Evolutionary conservation across 331 rosid species (phyloP), one percentile per base, ranked within the genome.

Genomic region (Erythrophleum ivorense): DNA sequence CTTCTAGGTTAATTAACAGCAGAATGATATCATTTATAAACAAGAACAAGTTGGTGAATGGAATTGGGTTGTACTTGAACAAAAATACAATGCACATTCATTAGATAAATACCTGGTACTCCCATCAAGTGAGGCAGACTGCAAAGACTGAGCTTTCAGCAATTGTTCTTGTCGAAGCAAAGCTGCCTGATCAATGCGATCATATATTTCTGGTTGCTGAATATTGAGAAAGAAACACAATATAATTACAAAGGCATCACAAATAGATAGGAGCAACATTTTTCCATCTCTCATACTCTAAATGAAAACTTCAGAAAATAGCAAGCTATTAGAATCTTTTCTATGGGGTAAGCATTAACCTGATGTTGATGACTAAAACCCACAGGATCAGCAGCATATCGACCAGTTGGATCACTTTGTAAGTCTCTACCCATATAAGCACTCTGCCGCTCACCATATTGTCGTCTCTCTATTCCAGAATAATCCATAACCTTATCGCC

Each of bases 141-240:
- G 98, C 68, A 93, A 87, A 36, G 98, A 88, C 67, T 92, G 98
- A 74, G 91, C 81, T 85, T 94, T 94, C 85, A 96, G 88, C 91
- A 96, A 86, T 78, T 94, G 98, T 81, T 96, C 99, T 90, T 91
- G 99, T 72, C 98, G 94, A 83, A 92, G 97, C 89, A 96, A 77
- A 78, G 90, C 77, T 36, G 91, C 91, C 92, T 91, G 94, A 85
- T 96, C 97, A 78, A 92, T 86, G 83, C 95, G 94, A 43, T 96
- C 98, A 88, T 93, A 96, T 49, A 94, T 86, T 58, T 96, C 97
- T 18, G 88, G 71, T 90, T 96, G 92, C 83, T 77, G 81, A 76
- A 85, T 18, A 83, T 40, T 81, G 52, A 50, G 45, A 59, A 57
- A 62, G 65, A 60, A 85, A 71, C 41, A 62, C 13, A 77, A 69